Evolutionary conservation across 2,329 filamentous ascomycete species (phyloP).

Genomic region (Colletotrichum tamarilloi): DNA sequence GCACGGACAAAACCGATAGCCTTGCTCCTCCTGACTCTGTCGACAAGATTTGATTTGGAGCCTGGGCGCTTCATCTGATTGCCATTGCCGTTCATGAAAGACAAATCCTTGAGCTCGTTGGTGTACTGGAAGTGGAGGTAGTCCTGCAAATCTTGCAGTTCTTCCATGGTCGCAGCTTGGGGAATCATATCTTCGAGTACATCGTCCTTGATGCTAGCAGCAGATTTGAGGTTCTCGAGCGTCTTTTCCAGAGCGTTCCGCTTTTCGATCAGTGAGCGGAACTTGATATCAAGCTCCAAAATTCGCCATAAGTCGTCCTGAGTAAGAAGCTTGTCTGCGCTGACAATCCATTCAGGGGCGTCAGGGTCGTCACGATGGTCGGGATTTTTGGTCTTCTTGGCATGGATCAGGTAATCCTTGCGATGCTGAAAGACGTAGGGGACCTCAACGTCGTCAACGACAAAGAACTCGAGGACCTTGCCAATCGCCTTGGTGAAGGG

Average conservation of each 20-base stretch:
- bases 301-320: slow-evolving; percentile 97
- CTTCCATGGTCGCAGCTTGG: slow-evolving; percentile 87
- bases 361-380: slow-evolving; percentile 73
- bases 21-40: slow-evolving; percentile 83
- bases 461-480: slow-evolving; percentile 95
- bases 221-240: slow-evolving; percentile 76
- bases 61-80: slow-evolving; percentile 83
- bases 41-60: slow-evolving; percentile 82
- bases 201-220: slow-evolving; percentile 72
- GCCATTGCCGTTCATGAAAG: slow-evolving; percentile 69
- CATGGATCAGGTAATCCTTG: slow-evolving; percentile 96
- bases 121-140: slow-evolving; percentile 96
- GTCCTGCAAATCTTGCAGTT: slow-evolving; percentile 95
- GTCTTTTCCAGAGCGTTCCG: slow-evolving; percentile 85
- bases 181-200: slow-evolving; percentile 87
- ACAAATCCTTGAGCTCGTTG: slow-evolving; percentile 83
- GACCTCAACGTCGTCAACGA: slow-evolving; percentile 93
- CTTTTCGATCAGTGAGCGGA: slow-evolving; percentile 91
- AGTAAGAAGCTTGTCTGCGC: slow-evolving; percentile 87
- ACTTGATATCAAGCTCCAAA: slow-evolving; percentile 94
- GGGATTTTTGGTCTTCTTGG: slow-evolving; percentile 74
- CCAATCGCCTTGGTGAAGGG: slow-evolving; percentile 90
- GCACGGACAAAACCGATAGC: slow-evolving; percentile 87
- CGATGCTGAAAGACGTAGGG: slow-evolving; percentile 98
- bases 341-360: slow-evolving; percentile 77